Evolutionary conservation across 352 stramenopile genomes (phyloP), one percentile per base, ranked within the genome.

Genomic region (Globisporangium yorkense): DNA sequence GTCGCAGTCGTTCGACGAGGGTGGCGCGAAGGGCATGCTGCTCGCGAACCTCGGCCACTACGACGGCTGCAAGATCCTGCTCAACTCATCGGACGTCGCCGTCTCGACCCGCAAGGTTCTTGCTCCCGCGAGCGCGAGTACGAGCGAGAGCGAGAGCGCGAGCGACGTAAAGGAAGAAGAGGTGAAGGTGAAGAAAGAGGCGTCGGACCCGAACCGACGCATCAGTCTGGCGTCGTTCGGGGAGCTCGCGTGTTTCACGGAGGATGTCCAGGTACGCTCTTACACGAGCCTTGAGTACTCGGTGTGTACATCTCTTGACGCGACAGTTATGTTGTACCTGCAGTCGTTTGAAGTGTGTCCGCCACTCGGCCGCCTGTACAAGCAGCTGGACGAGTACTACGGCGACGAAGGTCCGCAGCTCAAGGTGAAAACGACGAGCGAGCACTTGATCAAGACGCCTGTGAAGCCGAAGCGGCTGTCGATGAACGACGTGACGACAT

Each of bases 41-140:
- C 66, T 97, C n/a, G 80, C 87, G n/a, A 96, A 97, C 59, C 71
- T 98, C 10, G 77, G 81, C 21, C 74, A 94, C n/a, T 91, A 96
- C 21, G 85, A 96, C 52, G 82, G 89, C 5, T 94, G 82, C 49
- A 92, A 92, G 57, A 87, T 96, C 40, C 69, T 92, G 35, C 63
- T 96, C 18, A 89, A 90, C 56, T 93, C 84, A 12, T 79, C 75
- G 0, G 77, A 93, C 50, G 83, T 93, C 31, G 77, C 73, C 33
- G 54, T 87, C 12, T 76, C 81, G 12, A 89, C 77, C 5, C 66
- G 77, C 12, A 87, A 84, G 53, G 61, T 62, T 10, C 50, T 63
- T 29, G 41, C 15, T 10, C 24, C 29, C 3, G 51, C 13, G 12
- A 18, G 12, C 37, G 5, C 12, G 37, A 15, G 7, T 2, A 2